phyloP scores from a whole-genome alignment of 768 basidiomycete genomes.

The Botryobasidium botryosum region DNA sequence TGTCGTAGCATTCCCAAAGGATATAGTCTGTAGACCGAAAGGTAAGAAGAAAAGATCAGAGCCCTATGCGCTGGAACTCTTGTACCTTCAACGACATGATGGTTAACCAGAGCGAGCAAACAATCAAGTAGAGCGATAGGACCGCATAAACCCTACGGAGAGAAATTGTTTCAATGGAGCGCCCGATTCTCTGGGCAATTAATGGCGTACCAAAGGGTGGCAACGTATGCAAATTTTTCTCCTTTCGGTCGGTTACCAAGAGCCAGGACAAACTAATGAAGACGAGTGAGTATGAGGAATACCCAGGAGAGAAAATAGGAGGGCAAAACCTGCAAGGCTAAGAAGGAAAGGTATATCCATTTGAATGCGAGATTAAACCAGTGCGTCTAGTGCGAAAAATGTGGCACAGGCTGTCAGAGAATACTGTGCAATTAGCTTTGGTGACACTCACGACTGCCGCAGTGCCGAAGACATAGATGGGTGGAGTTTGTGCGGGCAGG shows the following conservation, averaged over 20 bases:
- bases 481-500: slow-evolving; percentile 31
- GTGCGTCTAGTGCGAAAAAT: slow-evolving; percentile 40
- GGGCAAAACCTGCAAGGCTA: slow-evolving; percentile 48
- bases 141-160: slow-evolving; percentile 66
- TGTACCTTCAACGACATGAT: slow-evolving; percentile 53
- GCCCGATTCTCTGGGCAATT: neutral
- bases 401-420: neutral
- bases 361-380: slow-evolving; percentile 73
- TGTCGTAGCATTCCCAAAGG: slow-evolving; percentile 25
- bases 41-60: neutral
- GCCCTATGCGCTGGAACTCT: neutral
- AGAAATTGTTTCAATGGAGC: slow-evolving; percentile 4
- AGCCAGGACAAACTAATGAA: slow-evolving; percentile 42
- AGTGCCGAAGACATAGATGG: slow-evolving; percentile 54
- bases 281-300: too few species aligned
- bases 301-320: too few species aligned
- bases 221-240: slow-evolving; percentile 52
- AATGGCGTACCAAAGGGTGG: slow-evolving; percentile 46
- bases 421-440: neutral
- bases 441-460: slow-evolving; percentile 37
- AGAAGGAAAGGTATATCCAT: slow-evolving; percentile 76
- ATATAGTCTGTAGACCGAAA: slow-evolving; percentile 9
- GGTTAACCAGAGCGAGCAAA: slow-evolving; percentile 78
- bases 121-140: slow-evolving; percentile 64
- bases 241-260: slow-evolving; percentile 79